phyloP scores from a whole-genome alignment of 495 filamentous ascomycete genomes.

The Acidiella bohemica region DNA sequence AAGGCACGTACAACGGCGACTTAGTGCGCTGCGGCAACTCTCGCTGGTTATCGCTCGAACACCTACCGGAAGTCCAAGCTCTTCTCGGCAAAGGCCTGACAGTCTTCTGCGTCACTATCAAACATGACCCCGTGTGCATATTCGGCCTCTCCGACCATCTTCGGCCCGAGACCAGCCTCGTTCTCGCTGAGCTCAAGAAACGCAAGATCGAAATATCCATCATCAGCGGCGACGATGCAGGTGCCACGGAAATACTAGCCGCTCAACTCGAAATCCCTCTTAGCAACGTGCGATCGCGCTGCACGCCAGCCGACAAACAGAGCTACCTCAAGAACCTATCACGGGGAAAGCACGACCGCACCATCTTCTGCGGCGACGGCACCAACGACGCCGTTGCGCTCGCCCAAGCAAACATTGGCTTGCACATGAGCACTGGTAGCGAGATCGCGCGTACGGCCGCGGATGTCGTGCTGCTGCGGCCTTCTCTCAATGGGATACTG shows the following conservation, averaged over 20 bases:
- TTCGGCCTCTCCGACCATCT: neutral
- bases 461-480: neutral
- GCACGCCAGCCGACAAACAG: neutral
- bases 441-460: constrained; percentile 30
- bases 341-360: constrained; percentile 16
- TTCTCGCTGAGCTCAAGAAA: neutral
- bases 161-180: neutral
- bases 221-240: neutral
- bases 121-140: neutral
- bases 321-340: constrained; percentile 10
- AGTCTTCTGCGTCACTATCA: neutral
- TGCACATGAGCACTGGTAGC: constrained; percentile 48
- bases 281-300: too few species aligned
- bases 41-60: neutral
- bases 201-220: neutral
- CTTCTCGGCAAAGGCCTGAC: neutral
- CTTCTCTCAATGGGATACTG: neutral
- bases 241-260: neutral
- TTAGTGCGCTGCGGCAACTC: neutral
- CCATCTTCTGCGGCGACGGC: constrained; percentile 63
- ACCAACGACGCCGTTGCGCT: constrained; percentile 69
- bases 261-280: neutral
- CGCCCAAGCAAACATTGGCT: constrained; percentile 53
- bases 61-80: neutral
- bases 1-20: neutral